Evolutionary conservation across 169 alveolate species (phyloP), one percentile per base, ranked within the genome.

Genomic region (Eimeria acervulina): DNA sequence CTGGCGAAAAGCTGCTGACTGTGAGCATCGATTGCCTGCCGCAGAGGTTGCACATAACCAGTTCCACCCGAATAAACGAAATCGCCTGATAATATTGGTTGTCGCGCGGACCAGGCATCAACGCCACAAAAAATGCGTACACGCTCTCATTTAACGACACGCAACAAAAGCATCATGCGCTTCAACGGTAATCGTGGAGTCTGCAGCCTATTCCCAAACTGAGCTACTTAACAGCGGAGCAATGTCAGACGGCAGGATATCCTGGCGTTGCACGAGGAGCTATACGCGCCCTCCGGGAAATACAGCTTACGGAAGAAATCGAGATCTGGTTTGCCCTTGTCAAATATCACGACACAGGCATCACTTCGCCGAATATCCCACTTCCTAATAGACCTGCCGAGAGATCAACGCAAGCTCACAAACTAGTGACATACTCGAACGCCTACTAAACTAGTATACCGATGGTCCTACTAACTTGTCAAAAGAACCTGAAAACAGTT

Each of bases 311-410:
- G 78, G 31, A 87, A 31, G 51, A 87, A 87, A 17, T 87, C 94
- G 38, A 87, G 40, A 47, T 87, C 94, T 63, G 94, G 94, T 28
- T 87, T 87, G 47, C 74, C 31, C 83, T 87, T 87, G 68, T 87
- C 94, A 38, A 59, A 87, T 15, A 87, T 26, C 83, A 61, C 12
- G 17, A 87, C 5, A 33, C 83, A 63, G 12, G 94, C 66, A 59
- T 87, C 94, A 47, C 31, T 59, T 44, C 83, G 78, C 52, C 94
- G 78, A 42, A 87, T 42, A n/a, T 87, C 94, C 94, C 94, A 87
- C 63, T 42, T 63, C 81, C 94, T 61, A 33, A 87, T 87, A 38
- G 94, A 61, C 47, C 94, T 87, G 61, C 63, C 8, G 21, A 87
- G 10, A 26, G 61, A 36, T n/a, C n/a, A 13, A 21, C 40, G 51